These are phyloP conservation scores for Euphrasia confusa DNA, from an alignment of 257 asterid genomes.

Conservation along the genomic window DNA sequence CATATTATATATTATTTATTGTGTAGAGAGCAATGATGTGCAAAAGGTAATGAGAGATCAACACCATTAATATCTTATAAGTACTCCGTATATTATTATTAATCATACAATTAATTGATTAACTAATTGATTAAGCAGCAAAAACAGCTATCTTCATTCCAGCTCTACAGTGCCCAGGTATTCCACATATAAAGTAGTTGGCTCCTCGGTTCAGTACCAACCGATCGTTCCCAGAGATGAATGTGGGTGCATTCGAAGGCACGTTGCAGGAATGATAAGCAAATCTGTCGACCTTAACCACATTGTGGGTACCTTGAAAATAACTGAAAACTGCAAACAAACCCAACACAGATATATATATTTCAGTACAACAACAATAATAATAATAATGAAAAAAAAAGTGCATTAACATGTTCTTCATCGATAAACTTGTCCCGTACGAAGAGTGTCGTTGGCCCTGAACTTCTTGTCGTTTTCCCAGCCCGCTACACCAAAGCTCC, in stretches of 20 bases:
- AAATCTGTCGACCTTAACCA: conserved; percentile 22
- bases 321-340: conserved; percentile 27
- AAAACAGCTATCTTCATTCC: conserved; percentile 35
- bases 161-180: conserved; percentile 25
- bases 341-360: not conserved
- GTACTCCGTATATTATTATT: too few relatives aligned
- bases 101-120: too few relatives aligned
- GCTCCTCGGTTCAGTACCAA: conserved; percentile 12
- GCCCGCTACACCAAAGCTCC: conserved; percentile 30
- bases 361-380: not conserved
- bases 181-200: conserved; percentile 29
- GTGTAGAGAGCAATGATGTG: too few relatives aligned
- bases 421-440: conserved; percentile 10
- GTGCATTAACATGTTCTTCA: not conserved
- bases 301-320: not conserved
- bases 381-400: too few relatives aligned
- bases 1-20: too few relatives aligned
- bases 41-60: too few relatives aligned
- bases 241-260: conserved; percentile 19
- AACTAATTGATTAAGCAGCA: conserved; percentile 15
- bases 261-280: conserved; percentile 27
- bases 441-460: conserved; percentile 21
- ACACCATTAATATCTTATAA: too few relatives aligned
- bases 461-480: conserved; percentile 37
- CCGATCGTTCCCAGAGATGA: conserved; percentile 19